These are phyloP conservation scores for Paecilomyces fulvus DNA, from an alignment of 2,329 filamentous ascomycete genomes.

Conservation along the genomic window DNA sequence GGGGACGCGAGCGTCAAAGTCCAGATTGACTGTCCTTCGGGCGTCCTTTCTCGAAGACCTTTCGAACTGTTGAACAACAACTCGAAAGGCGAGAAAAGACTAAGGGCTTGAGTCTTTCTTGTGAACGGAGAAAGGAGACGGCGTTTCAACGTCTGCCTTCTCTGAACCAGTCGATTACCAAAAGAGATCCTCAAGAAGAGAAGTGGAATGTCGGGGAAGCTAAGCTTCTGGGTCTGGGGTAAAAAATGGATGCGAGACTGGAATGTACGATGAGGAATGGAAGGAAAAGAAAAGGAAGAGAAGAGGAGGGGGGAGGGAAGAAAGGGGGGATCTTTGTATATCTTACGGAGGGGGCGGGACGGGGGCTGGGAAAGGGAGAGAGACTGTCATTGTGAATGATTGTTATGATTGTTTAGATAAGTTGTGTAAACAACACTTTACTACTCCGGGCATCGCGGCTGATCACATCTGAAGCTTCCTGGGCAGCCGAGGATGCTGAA, in stretches of 20 bases:
- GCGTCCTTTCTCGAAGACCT: constrained; percentile 62
- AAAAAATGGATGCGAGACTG: neutral
- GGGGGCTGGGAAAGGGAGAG: constrained; percentile 2
- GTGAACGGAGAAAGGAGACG: constrained; percentile 6
- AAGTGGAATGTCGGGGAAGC: constrained; percentile 1
- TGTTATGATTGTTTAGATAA: neutral
- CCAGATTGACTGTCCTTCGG: constrained; percentile 87
- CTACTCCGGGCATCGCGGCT: constrained; percentile 1
- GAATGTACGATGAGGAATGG: constrained; percentile 9
- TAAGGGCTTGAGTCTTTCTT: constrained; percentile 32
- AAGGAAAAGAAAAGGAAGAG: constrained; percentile 5
- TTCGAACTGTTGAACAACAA: constrained; percentile 39
- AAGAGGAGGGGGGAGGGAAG: constrained; percentile 3
- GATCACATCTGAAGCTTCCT: neutral
- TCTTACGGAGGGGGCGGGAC: constrained; percentile 3
- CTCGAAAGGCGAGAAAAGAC: constrained; percentile 43
- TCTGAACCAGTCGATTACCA: constrained; percentile 8
- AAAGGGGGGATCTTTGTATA: constrained; percentile 4
- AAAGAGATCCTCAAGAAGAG: constrained; percentile 15
- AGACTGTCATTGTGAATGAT: constrained; percentile 6
- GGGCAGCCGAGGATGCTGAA: neutral
- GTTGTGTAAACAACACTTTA: constrained; percentile 2
- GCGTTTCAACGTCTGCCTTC: neutral
- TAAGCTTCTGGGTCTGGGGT: constrained; percentile 9
- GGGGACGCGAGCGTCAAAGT: constrained; percentile 99